Evolutionary conservation across 495 filamentous ascomycete species (phyloP).

Genomic region (Xylaria curta): DNA sequence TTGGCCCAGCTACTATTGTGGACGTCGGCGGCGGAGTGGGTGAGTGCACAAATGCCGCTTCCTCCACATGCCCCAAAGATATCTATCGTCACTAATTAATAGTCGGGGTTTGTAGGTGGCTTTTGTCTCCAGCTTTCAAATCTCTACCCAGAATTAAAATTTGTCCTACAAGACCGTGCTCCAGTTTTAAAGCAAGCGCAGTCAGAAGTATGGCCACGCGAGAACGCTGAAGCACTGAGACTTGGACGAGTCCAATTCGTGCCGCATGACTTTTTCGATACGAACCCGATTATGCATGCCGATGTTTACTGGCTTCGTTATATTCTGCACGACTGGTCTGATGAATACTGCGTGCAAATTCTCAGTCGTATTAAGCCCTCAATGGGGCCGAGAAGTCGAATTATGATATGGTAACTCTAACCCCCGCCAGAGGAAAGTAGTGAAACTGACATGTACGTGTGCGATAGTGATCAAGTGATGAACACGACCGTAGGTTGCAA

Average conservation of each 20-base stretch:
- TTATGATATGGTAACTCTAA: slow-evolving; percentile 40
- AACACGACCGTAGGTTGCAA: slow-evolving; percentile 44
- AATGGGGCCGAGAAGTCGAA: slow-evolving; percentile 41
- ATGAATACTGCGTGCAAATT: slow-evolving; percentile 50
- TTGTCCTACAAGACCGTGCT: slow-evolving; percentile 49
- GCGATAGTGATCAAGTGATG: slow-evolving; percentile 47
- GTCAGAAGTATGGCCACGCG: slow-evolving; percentile 35
- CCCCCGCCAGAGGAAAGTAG: background rate
- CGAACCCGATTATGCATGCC: slow-evolving; percentile 46
- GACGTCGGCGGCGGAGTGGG: slow-evolving; percentile 53
- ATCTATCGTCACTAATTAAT: background rate
- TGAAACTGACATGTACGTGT: background rate
- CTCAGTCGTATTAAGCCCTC: slow-evolving; percentile 35
- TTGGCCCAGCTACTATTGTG: slow-evolving; percentile 44
- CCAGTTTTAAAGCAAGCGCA: slow-evolving; percentile 41
- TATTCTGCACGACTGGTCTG: slow-evolving; percentile 52
- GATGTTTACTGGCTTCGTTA: slow-evolving; percentile 52
- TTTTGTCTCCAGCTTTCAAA: slow-evolving; percentile 40
- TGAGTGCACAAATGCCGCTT: slow-evolving; percentile 18
- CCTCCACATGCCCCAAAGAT: background rate
- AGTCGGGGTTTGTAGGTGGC: slow-evolving; percentile 27
- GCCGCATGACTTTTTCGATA: slow-evolving; percentile 49
- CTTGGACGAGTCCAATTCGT: slow-evolving; percentile 42
- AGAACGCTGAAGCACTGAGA: slow-evolving; percentile 37
- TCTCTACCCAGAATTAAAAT: slow-evolving; percentile 42